phyloP scores from a whole-genome alignment of 1,139 yeast species.

The Kazachstania sp. region DNA sequence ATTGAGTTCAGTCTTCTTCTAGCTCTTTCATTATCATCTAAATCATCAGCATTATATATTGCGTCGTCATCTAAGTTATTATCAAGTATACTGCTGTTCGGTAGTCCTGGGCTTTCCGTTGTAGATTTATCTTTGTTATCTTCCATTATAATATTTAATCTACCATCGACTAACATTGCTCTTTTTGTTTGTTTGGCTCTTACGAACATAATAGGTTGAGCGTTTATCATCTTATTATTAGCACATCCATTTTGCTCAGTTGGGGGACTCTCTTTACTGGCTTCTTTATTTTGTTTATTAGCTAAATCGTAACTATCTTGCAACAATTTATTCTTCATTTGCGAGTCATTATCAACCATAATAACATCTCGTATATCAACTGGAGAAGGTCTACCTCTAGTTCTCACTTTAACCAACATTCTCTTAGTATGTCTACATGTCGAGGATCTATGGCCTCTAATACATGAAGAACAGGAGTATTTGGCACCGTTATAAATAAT shows the following conservation, averaged over 20 bases:
- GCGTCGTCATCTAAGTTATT: background rate
- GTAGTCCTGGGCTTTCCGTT: background rate
- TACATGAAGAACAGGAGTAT: constrained; percentile 85
- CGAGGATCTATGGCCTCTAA: constrained; percentile 86
- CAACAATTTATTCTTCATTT: constrained; percentile 13
- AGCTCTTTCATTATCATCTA: constrained; percentile 8
- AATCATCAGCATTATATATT: constrained; percentile 5
- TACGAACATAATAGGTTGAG: constrained; percentile 28
- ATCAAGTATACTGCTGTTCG: background rate
- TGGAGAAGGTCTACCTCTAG: constrained; percentile 68
- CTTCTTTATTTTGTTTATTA: constrained; percentile 1
- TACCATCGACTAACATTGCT: constrained; percentile 27
- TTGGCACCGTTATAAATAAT: constrained; percentile 76
- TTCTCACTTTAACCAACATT: constrained; percentile 76
- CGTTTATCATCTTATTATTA: constrained; percentile 17
- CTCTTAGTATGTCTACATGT: constrained; percentile 75
- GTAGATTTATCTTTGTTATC: constrained; percentile 7
- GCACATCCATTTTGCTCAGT: background rate
- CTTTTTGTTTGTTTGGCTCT: constrained; percentile 24
- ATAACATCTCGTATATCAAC: constrained; percentile 28
- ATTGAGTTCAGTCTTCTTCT: constrained; percentile 1
- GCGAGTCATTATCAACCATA: constrained; percentile 27
- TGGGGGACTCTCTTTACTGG: background rate
- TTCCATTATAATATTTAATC: constrained; percentile 23
- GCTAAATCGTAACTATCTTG: constrained; percentile 3